Conservation (phyloP, 495 filamentous ascomycete species). For the Hyphodiscus hymeniophilus region DNA sequence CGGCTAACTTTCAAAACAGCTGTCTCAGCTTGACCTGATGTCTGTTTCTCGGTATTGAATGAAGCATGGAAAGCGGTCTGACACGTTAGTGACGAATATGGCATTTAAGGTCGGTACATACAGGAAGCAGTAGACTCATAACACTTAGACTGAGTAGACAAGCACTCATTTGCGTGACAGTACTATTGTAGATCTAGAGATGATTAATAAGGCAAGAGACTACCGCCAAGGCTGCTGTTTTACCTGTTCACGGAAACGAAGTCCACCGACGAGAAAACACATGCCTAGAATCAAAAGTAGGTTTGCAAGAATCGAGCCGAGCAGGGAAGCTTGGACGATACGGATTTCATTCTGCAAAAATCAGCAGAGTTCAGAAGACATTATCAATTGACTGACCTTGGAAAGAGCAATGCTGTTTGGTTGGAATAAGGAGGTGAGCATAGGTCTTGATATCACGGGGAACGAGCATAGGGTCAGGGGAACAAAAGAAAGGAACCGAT, state of each 20-base stretch:
- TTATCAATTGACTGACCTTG: conserved; percentile 34
- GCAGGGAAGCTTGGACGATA: conserved; percentile 80
- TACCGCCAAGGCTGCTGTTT: too few relatives aligned
- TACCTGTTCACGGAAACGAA: conserved; percentile 82
- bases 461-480: conserved; percentile 5
- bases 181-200: conserved; percentile 78
- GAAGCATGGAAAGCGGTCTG: conserved; percentile 89
- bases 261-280: conserved; percentile 78
- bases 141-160: conserved; percentile 85
- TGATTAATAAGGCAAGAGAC: conserved; percentile 21
- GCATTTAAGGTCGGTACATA: conserved; percentile 24
- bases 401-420: conserved; percentile 53
- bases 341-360: conserved; percentile 63
- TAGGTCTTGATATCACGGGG: conserved; percentile 22
- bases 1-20: conserved; percentile 76
- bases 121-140: conserved; percentile 72
- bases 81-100: conserved; percentile 1
- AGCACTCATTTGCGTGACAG: conserved; percentile 91
- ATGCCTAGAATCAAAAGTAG: conserved; percentile 83
- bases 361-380: conserved; percentile 31
- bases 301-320: conserved; percentile 85
- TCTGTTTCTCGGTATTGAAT: conserved; percentile 47
- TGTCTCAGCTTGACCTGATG: conserved; percentile 46
- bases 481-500: conserved; percentile 20
- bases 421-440: conserved; percentile 26